phyloP scores from a whole-genome alignment of 1,284 basidiomycete species.

The Stygiomarasmius scandens region DNA sequence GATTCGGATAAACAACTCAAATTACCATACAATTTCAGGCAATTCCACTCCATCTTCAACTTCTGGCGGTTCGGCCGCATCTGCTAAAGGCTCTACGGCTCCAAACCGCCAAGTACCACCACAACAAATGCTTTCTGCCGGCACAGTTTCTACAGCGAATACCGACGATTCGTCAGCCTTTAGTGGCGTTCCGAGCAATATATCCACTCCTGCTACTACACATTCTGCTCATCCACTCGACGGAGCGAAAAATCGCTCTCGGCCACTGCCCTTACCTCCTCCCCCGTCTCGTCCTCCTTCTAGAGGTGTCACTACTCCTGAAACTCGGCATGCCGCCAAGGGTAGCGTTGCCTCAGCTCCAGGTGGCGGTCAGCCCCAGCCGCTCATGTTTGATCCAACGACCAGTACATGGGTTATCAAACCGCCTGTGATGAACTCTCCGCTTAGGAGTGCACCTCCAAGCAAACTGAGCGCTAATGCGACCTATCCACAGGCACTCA shows the following conservation, averaged over 20 bases:
- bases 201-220: slow-evolving; percentile 13
- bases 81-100: slow-evolving; percentile 3
- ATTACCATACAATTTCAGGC: slow-evolving; percentile 1
- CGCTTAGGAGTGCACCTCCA: slow-evolving; percentile 2
- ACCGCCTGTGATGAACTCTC: background rate
- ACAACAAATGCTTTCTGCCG: slow-evolving; percentile 1
- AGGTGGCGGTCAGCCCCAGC: background rate
- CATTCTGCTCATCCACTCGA: slow-evolving; percentile 2
- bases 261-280: background rate
- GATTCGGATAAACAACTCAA: background rate
- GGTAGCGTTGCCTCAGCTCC: background rate
- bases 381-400: background rate
- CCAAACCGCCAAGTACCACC: background rate
- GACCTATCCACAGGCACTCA: background rate
- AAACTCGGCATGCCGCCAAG: background rate
- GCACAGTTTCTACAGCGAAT: background rate
- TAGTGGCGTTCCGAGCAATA: background rate
- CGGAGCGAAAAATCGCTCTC: background rate
- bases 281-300: background rate
- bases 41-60: slow-evolving; percentile 1
- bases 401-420: slow-evolving; percentile 5
- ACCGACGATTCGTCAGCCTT: slow-evolving; percentile 5
- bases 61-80: slow-evolving; percentile 3
- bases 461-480: background rate
- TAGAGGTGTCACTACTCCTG: background rate